These are phyloP conservation scores for Rhododendron ferrugineum DNA, from an alignment of 148 eudicot species.

Conservation along the genomic window DNA sequence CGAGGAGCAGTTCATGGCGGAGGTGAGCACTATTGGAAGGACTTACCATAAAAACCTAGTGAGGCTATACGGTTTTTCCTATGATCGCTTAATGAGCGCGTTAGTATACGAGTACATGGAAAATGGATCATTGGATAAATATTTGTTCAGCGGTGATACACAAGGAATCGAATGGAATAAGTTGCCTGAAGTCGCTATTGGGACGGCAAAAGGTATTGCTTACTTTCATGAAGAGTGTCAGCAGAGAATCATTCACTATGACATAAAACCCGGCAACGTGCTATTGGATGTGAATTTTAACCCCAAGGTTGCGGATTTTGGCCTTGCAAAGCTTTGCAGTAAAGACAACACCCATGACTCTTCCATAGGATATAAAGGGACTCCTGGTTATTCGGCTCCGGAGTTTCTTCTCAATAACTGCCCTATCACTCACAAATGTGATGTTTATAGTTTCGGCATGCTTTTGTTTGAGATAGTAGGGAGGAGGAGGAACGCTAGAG, in stretches of 20 bases:
- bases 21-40: conserved; percentile 12
- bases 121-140: conserved; percentile 3
- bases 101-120: conserved; percentile 12
- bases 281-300: not conserved
- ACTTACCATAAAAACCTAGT: conserved; percentile 9
- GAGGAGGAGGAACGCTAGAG: conserved; percentile 1
- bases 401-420: conserved; percentile 1
- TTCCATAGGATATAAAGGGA: no score
- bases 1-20: conserved; percentile 22
- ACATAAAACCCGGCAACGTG: conserved; percentile 9
- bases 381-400: not conserved
- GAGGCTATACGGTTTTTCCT: conserved; percentile 5
- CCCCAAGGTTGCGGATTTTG: no score
- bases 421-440: not conserved
- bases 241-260: conserved; percentile 3
- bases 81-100: not conserved
- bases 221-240: not conserved
- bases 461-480: conserved; percentile 8
- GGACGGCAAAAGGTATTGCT: not conserved
- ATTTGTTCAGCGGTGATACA: not conserved
- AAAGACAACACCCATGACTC: no score
- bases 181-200: not conserved
- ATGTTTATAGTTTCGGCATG: conserved; percentile 13
- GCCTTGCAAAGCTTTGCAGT: no score
- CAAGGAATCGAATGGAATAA: conserved; percentile 7